Base-by-base conservation (phyloP, 2,329 filamentous ascomycete genomes). In the Fusarium sp. region DNA sequence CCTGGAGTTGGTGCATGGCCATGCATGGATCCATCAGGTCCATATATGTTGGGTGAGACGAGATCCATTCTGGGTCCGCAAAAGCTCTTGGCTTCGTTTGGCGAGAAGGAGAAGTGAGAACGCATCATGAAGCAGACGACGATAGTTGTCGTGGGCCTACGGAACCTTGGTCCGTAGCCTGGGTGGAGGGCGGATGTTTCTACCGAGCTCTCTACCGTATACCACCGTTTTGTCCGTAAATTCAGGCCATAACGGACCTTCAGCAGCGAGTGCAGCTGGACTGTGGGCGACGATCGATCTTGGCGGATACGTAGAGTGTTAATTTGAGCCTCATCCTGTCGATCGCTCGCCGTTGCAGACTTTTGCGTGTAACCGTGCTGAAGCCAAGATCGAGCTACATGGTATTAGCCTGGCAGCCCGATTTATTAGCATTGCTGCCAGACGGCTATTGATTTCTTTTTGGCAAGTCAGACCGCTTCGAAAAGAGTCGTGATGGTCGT, bases 241-340 rank as follows among this genome's bases (percentile, higher is more conserved):
- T 52, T 61, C 36, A 38, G 58, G 32, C 55, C 60, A 60, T 38
- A 24, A 22, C 15, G 29, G 35, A 49, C 29, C 43, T 26, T 24
- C 22, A 31, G 12, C 6, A n/a, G 24, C 32, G 22, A 58, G 25
- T 5, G 50, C 44, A 43, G 19, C 19, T 31, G 24, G 35, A 31
- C 41, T 34, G 47, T 48, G 47, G 24, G 22, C 22, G 51, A 53
- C 39, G 52, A 61, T 64, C 49, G 49, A 60, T 60, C 63, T 64
- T 56, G 59, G 31, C 24, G 31, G 42, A 44, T 44, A n/a, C n/a
- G n/a, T n/a, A 58, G 53, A 51, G 36, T 65, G 25, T 41, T 28
- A 39, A 42, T 53, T 61, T 52, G 63, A 67, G 63, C 63, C 59
- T 66, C 54, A 66, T 61, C 44, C 22, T 15, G 45, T 42, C 45